A percentile compares a stretch with the other conserved stretches of the same genome.
Conservation (phyloP, 2,329 filamentous ascomycete genomes). For the Paecilomyces sp. region DNA sequence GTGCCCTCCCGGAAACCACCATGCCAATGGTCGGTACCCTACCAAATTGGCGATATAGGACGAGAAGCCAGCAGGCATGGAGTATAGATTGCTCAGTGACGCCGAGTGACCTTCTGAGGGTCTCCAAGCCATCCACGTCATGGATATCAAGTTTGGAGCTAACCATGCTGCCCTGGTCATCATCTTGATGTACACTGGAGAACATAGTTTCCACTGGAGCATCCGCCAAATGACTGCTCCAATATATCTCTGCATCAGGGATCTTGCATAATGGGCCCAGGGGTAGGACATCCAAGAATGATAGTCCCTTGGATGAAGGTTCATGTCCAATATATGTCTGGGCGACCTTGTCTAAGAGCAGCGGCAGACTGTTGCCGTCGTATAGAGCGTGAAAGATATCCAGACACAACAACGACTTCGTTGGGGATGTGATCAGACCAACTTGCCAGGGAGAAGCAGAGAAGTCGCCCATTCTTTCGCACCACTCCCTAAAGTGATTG, state of each 20-base stretch:
- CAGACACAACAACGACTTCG: slow-evolving; percentile 45
- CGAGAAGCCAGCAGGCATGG: slow-evolving; percentile 65
- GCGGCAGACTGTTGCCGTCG: slow-evolving; percentile 69
- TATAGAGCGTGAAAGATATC: slow-evolving; percentile 82
- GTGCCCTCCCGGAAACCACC: slow-evolving; percentile 68
- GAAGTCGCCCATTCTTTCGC: slow-evolving; percentile 43
- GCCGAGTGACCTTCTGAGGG: slow-evolving; percentile 51
- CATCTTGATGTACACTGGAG: slow-evolving; percentile 11
- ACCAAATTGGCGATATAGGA: slow-evolving; percentile 48
- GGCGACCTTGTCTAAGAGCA: slow-evolving; percentile 57
- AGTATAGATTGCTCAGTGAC: slow-evolving; percentile 74
- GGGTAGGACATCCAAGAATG: slow-evolving; percentile 61
- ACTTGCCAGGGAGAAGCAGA: slow-evolving; percentile 25
- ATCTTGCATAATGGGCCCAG: slow-evolving; percentile 57
- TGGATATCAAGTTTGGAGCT: slow-evolving; percentile 15
- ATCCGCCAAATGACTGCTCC: slow-evolving; percentile 51
- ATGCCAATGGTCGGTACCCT: slow-evolving; percentile 58
- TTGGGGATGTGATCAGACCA: slow-evolving; percentile 18
- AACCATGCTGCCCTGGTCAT: slow-evolving; percentile 8
- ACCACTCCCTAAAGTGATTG: slow-evolving; percentile 45
- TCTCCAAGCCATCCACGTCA: slow-evolving; percentile 41
- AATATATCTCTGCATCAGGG: slow-evolving; percentile 56
- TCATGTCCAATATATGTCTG: slow-evolving; percentile 40
- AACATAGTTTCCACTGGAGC: slow-evolving; percentile 24
- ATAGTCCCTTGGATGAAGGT: slow-evolving; percentile 33